Base-by-base conservation (phyloP, 495 filamentous ascomycete species). In the Lasiosphaeria hispida region DNA sequence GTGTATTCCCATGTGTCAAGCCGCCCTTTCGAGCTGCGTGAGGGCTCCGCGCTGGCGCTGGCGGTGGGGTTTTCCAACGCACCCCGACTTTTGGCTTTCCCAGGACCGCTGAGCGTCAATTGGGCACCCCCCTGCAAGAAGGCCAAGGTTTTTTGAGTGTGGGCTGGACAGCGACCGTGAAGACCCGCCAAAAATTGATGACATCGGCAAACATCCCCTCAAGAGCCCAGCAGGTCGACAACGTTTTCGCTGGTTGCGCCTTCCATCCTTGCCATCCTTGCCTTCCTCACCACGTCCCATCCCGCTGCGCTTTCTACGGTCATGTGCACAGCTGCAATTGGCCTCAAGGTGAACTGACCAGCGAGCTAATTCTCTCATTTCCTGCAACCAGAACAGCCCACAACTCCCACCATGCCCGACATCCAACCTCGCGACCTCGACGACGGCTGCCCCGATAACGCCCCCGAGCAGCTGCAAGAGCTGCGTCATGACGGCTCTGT, bases 401-500 rank as follows among this genome's bases (percentile, higher is more conserved):
- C 52, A 11, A 47, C 55, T 9, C 44, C 48, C 34, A 57, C 53
- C 4, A 70, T 70, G 69, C 51, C 61, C 9, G 41, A 82, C 83
- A 10, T 64, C n/a, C 65, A 63, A 35, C 36, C 59, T 43, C 66
- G 49, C 61, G 71, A 65, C 53, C 63, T 70, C 38, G 70, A 70
- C 62, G 75, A 75, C 57, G 63, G 70, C 52, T 66, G 72, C 43
- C 64, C 71, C 48, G 71, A 76, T 44, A 48, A 64, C 48, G 70
- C 63, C 1, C 87, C 88, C 10, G 76, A 79, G 19, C 73, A 90
- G 10, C 67, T 83, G 45, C 89, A 94, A 59, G 84, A 84, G 48
- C 79, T 94, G 56, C 79, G 82, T 57, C 86, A 91, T 67, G 77
- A 83, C 60, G 83, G 80, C 65, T 90, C 88, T 3, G 89, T 93